These are phyloP conservation scores for Irpex sp. DNA, from an alignment of 1,284 basidiomycete genomes.

Conservation along the genomic window DNA sequence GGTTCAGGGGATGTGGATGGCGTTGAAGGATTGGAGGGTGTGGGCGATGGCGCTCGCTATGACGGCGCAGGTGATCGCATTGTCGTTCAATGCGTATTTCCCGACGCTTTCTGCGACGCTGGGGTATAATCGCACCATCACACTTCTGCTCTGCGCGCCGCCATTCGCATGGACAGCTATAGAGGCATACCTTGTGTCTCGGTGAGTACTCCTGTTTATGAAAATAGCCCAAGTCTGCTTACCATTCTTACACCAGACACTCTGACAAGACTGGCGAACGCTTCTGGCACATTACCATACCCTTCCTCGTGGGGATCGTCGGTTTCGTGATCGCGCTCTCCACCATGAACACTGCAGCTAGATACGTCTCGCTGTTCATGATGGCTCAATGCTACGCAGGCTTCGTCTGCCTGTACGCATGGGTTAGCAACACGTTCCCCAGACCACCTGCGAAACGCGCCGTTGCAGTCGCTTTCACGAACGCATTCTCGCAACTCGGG, in stretches of 20 bases:
- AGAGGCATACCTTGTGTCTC: conserved; percentile 45
- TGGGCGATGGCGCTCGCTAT: conserved; percentile 65
- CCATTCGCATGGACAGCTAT: conserved; percentile 72
- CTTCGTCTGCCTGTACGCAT: conserved; percentile 66
- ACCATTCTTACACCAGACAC: conserved; percentile 39
- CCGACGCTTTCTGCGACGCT: conserved; percentile 68
- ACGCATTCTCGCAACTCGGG: conserved; percentile 67
- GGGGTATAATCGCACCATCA: conserved; percentile 61
- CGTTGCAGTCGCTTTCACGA: conserved; percentile 71
- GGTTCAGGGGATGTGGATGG: conserved; percentile 48
- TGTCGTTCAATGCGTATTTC: conserved; percentile 76
- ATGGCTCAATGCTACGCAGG: conserved; percentile 75
- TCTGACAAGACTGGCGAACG: conserved; percentile 69
- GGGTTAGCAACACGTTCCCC: conserved; percentile 70
- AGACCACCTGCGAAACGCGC: conserved; percentile 70
- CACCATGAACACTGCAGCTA: conserved; percentile 62
- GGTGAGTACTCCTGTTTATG: conserved; percentile 28
- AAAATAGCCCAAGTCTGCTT: too few relatives aligned
- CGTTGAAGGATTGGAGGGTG: conserved; percentile 69
- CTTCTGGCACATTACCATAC: conserved; percentile 56
- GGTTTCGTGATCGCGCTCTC: conserved; percentile 73
- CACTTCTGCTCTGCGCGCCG: conserved; percentile 72
- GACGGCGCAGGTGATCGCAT: conserved; percentile 44
- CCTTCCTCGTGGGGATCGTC: conserved; percentile 59
- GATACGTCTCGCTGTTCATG: conserved; percentile 77